Evolutionary conservation across 2,329 filamentous ascomycete species (phyloP), one percentile per base, ranked within the genome.

Genomic region (Neopestalotiopsis sp.): DNA sequence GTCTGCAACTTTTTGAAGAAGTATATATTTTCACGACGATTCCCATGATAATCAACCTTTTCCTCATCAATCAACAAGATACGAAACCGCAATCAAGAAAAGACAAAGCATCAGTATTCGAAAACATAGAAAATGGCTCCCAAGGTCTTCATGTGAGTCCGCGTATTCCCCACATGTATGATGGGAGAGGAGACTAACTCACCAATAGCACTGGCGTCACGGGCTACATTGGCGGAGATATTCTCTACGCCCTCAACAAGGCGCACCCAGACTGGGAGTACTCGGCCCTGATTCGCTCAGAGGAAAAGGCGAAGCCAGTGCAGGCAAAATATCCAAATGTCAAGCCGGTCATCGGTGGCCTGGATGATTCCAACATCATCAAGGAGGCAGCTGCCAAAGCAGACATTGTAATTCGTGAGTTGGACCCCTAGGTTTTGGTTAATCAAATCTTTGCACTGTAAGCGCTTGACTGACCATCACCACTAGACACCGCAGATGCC

Each of bases 401-500:
- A 14, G 68, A 69, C 20, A 69, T 69, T 38, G 68, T 69, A n/a
- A 34, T 69, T 4, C 68, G 68, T 69, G 30, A 65, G 68, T 62
- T 1, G 34, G 34, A 7, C 34, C 34, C 34, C 34, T 38, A 5
- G 34, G 10, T 38, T 38, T 2, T 38, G 34, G 34, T 59, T 9
- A 13, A 7, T 40, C 30, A 32, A 13, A 13, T 20, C 40, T 17
- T 13, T 28, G 24, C 9, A 58, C 1, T 17, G 12, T 58, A 28
- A 2, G 17, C 49, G 28, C 5, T 49, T 58, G 7, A 64, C 28
- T 5, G n/a, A 45, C 13, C n/a, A 53, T 38, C 45, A 20, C 13
- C 24, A 5, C 6, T 17, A 80, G 79, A 81, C 63, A 79, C 78
- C 1, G 79, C 80, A 71, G 84, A 87, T 68, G 81, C 82, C 28